Evolutionary conservation across 1,284 basidiomycete genomes (phyloP).

Genomic region (Tremellales sp.): DNA sequence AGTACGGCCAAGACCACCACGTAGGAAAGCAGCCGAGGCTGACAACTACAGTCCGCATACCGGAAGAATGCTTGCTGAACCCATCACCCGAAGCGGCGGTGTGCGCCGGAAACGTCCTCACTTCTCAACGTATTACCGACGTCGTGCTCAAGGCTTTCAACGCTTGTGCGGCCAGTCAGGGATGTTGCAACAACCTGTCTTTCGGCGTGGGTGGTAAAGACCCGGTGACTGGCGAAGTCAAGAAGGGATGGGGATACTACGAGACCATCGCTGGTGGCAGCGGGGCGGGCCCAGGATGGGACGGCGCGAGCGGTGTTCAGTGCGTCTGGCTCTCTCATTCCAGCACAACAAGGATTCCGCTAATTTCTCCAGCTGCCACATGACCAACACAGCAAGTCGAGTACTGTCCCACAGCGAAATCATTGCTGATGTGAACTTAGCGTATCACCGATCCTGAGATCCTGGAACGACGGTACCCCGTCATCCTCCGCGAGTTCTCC

Average conservation of each 20-base stretch:
- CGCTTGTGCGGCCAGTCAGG: constrained; percentile 88
- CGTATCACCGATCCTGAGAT: constrained; percentile 90
- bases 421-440: too few species aligned
- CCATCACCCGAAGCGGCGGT: constrained; percentile 85
- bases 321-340: constrained; percentile 1
- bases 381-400: constrained; percentile 62
- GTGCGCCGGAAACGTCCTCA: constrained; percentile 88
- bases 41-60: constrained; percentile 64
- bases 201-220: constrained; percentile 80
- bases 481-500: constrained; percentile 76
- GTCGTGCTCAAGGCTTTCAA: constrained; percentile 90
- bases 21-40: constrained; percentile 9
- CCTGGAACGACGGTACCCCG: constrained; percentile 67
- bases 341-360: not conserved
- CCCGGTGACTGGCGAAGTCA: constrained; percentile 63
- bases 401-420: too few species aligned
- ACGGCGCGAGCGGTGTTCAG: constrained; percentile 68
- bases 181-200: constrained; percentile 62
- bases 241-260: constrained; percentile 74
- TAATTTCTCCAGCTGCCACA: constrained; percentile 57
- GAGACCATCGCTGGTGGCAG: constrained; percentile 22
- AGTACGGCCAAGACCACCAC: not conserved
- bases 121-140: constrained; percentile 89
- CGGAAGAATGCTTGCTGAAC: constrained; percentile 70
- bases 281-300: constrained; percentile 88